Evolutionary conservation across 1,284 basidiomycete species (phyloP).

Genomic region (Ustilago loliicola): DNA sequence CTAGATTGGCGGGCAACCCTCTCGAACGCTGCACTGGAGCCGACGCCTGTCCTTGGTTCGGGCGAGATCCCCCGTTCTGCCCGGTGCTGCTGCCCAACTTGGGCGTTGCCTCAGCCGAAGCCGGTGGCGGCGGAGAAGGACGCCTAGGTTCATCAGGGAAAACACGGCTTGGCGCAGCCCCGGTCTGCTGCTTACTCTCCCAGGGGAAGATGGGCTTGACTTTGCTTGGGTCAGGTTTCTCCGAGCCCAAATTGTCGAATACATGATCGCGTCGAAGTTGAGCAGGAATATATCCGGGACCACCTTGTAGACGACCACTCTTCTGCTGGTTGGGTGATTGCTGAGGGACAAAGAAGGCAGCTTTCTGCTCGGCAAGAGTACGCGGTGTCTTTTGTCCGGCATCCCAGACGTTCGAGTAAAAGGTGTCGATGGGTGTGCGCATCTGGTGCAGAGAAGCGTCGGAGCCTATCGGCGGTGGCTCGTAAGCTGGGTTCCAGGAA

Average conservation of each 20-base stretch:
- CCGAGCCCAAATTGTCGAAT: slow-evolving; percentile 71
- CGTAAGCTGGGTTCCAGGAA: slow-evolving; percentile 73
- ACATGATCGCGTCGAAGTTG: slow-evolving; percentile 76
- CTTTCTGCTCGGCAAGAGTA: slow-evolving; percentile 50
- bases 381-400: slow-evolving; percentile 50
- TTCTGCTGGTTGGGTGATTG: slow-evolving; percentile 5
- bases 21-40: slow-evolving; percentile 18
- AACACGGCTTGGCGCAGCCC: slow-evolving; percentile 36
- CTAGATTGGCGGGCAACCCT: slow-evolving; percentile 47
- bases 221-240: slow-evolving; percentile 79
- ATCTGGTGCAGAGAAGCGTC: slow-evolving; percentile 71
- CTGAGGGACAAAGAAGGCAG: slow-evolving; percentile 75
- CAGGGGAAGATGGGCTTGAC: slow-evolving; percentile 91
- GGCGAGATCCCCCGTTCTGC: neutral
- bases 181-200: slow-evolving; percentile 77
- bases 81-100: slow-evolving; percentile 15
- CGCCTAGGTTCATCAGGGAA: slow-evolving; percentile 60
- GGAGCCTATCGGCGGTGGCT: slow-evolving; percentile 71
- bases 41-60: neutral
- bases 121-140: slow-evolving; percentile 15
- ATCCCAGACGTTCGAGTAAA: slow-evolving; percentile 74
- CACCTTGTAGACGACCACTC: slow-evolving; percentile 31
- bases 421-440: slow-evolving; percentile 71
- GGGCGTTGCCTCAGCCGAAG: slow-evolving; percentile 14
- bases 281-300: slow-evolving; percentile 72